These are phyloP conservation scores for Leccinum sublutescens DNA, from an alignment of 768 basidiomycete species.

Conservation along the genomic window DNA sequence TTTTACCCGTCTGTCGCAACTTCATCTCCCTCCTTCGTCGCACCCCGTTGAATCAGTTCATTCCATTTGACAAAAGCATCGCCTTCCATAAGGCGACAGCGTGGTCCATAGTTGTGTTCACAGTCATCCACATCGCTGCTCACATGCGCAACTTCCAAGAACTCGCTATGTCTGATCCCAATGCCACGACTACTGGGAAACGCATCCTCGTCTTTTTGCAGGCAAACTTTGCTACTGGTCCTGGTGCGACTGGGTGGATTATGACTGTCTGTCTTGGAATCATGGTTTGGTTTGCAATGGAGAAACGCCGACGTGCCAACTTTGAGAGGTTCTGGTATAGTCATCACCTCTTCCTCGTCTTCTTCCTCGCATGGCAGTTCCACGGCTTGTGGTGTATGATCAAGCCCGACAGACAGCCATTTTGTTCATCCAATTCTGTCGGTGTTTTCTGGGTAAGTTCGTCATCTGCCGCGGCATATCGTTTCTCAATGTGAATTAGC, in stretches of 20 bases:
- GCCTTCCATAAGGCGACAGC: slow-evolving; percentile 88
- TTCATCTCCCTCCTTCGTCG: slow-evolving; percentile 87
- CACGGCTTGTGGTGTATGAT: slow-evolving; percentile 99
- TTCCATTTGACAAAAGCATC: slow-evolving; percentile 94
- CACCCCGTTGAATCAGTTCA: slow-evolving; percentile 79
- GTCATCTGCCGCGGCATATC: not conserved
- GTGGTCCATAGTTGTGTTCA: slow-evolving; percentile 84
- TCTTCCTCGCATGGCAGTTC: slow-evolving; percentile 93
- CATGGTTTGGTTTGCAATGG: slow-evolving; percentile 85
- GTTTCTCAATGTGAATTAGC: slow-evolving; percentile 40
- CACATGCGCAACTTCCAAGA: slow-evolving; percentile 85
- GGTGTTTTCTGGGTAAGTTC: slow-evolving; percentile 92
- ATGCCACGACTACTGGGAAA: slow-evolving; percentile 52
- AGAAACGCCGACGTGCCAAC: slow-evolving; percentile 71
- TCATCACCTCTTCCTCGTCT: slow-evolving; percentile 86
- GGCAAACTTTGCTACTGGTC: slow-evolving; percentile 81
- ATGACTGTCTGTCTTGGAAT: slow-evolving; percentile 71
- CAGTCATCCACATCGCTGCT: slow-evolving; percentile 72
- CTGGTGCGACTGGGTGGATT: slow-evolving; percentile 83
- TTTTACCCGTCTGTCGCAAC: slow-evolving; percentile 93
- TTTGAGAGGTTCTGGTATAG: slow-evolving; percentile 92
- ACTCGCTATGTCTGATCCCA: slow-evolving; percentile 55
- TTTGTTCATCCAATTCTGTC: slow-evolving; percentile 79
- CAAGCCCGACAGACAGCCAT: slow-evolving; percentile 84
- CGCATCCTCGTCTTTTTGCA: slow-evolving; percentile 68